Percentiles rank a stretch among this genome's conserved stretches.
Conservation (phyloP, 257 asterid genomes). For the Nicotiana noctiflora region DNA sequence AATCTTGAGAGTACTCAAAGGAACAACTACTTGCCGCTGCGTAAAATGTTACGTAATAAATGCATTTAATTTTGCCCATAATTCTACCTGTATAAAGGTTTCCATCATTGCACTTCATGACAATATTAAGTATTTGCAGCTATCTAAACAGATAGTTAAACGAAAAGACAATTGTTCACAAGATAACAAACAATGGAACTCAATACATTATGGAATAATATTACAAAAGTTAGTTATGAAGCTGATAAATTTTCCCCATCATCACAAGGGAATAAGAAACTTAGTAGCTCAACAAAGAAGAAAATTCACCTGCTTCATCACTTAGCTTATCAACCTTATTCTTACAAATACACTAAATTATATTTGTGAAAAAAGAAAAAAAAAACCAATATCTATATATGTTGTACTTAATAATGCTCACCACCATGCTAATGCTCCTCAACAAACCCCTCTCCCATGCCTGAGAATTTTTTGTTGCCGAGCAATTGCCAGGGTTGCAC, state of each 20-base stretch:
- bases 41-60: too few species aligned
- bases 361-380: not conserved
- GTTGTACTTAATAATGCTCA: conserved; percentile 4
- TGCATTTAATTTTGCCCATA: too few species aligned
- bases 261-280: not conserved
- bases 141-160: too few species aligned
- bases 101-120: too few species aligned
- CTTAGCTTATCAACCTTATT: conserved; percentile 25
- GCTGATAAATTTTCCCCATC: conserved; percentile 55
- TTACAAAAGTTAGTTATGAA: conserved; percentile 24
- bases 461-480: conserved; percentile 48
- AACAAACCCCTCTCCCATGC: conserved; percentile 42
- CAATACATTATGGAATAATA: not conserved
- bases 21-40: too few species aligned
- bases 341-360: not conserved
- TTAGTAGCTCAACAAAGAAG: conserved; percentile 17
- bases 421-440: conserved; percentile 48
- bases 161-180: too few species aligned
- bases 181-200: not conserved
- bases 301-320: conserved; percentile 63
- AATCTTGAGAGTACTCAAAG: too few species aligned
- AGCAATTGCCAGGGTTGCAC: conserved; percentile 44
- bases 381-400: not conserved
- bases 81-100: too few species aligned
- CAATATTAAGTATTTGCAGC: too few species aligned